Conservation (phyloP, 306 rosid species). For the Mimosa pudica region DNA sequence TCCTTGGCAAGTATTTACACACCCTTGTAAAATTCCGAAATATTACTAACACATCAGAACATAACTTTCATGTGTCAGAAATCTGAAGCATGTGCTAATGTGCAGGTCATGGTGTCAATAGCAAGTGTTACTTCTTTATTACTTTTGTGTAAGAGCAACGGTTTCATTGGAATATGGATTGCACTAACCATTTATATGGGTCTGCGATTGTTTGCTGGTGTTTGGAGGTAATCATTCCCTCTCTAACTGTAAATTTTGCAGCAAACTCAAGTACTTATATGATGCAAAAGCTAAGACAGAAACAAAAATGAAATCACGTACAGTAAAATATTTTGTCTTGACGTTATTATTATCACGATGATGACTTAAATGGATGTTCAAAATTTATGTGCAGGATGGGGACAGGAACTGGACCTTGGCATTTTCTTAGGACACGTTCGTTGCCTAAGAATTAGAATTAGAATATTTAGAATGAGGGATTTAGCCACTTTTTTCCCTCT, state of each 20-base stretch:
- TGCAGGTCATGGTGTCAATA: conserved; percentile 72
- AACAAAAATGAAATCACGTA: neutral
- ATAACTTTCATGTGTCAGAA: neutral
- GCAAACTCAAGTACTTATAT: neutral
- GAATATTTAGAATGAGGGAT: neutral
- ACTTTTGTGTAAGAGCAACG: conserved; percentile 60
- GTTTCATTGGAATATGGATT: conserved; percentile 90
- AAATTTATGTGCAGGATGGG: conserved; percentile 67
- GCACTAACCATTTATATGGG: conserved; percentile 88
- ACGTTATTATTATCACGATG: neutral
- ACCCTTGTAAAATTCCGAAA: neutral
- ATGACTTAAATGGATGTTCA: neutral
- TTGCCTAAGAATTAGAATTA: conserved; percentile 1
- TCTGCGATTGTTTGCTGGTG: conserved; percentile 79
- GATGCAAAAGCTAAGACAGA: neutral
- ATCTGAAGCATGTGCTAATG: neutral
- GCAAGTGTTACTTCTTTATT: conserved; percentile 67
- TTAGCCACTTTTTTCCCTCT: neutral
- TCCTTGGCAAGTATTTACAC: conserved; percentile 58
- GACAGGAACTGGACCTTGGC: conserved; percentile 90
- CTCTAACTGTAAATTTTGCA: neutral
- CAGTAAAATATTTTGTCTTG: neutral
- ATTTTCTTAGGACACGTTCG: conserved; percentile 44
- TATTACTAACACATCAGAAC: neutral
- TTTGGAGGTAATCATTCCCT: conserved; percentile 73